A percentile compares a stretch with the other conserved stretches of the same genome.
These are phyloP conservation scores for Porphyrellus cyaneotinctus DNA, from an alignment of 768 basidiomycete species.

Conservation along the genomic window DNA sequence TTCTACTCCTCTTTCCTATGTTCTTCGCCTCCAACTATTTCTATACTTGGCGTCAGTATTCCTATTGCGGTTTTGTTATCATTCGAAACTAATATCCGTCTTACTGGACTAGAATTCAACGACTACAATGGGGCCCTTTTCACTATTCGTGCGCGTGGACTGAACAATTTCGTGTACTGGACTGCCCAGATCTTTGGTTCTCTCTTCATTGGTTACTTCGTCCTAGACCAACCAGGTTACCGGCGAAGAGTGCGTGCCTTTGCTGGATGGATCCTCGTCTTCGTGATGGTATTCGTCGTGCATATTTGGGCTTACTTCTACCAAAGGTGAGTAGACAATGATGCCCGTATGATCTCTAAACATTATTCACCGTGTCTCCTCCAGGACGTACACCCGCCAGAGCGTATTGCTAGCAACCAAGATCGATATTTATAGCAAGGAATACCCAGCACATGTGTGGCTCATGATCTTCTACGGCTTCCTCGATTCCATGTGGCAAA, in stretches of 20 bases:
- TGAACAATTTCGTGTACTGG: constrained; percentile 83
- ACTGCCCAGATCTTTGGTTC: constrained; percentile 74
- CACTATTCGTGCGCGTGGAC: constrained; percentile 69
- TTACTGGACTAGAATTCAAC: constrained; percentile 60
- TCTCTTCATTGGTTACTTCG: constrained; percentile 56
- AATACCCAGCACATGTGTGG: constrained; percentile 54
- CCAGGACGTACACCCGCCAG: constrained; percentile 52
- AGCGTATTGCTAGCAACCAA: constrained; percentile 36
- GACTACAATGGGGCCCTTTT: constrained; percentile 76
- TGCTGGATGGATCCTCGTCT: constrained; percentile 60
- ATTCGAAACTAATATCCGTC: neutral
- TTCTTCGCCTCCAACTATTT: constrained; percentile 84
- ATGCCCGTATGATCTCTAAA: neutral
- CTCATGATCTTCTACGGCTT: constrained; percentile 72
- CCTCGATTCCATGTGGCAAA: constrained; percentile 85
- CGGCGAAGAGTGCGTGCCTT: constrained; percentile 68
- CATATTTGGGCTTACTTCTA: constrained; percentile 80
- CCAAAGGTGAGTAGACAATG: constrained; percentile 47
- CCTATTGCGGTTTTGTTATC: neutral
- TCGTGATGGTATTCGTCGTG: constrained; percentile 61
- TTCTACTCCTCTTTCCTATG: constrained; percentile 79
- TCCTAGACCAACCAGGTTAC: constrained; percentile 58
- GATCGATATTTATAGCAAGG: constrained; percentile 56
- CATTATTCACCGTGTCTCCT: neutral
- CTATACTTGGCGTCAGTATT: constrained; percentile 71